Conservation (phyloP, 2,329 filamentous ascomycete genomes). For the Fusarium piperis region DNA sequence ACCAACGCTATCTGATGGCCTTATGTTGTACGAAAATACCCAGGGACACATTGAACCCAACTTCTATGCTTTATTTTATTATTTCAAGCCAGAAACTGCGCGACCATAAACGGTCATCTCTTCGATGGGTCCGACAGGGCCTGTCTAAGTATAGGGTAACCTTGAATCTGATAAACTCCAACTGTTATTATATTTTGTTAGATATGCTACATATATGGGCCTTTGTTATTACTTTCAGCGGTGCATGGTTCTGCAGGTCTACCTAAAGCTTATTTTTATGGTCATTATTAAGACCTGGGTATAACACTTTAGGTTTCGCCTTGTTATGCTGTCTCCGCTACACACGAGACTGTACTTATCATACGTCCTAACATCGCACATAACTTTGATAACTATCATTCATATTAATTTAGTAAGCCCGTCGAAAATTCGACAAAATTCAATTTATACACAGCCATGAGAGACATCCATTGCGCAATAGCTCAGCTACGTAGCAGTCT, state of each 20-base stretch:
- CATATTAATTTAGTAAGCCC: neutral
- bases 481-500: neutral
- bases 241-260: neutral
- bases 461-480: neutral
- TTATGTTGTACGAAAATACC: rapidly evolving
- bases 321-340: neutral
- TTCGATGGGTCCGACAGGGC: too few relatives aligned
- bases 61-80: neutral
- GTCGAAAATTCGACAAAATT: neutral
- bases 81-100: neutral
- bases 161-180: neutral
- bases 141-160: neutral
- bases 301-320: neutral
- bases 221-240: neutral
- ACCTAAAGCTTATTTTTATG: neutral
- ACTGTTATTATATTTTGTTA: neutral
- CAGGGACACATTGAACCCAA: rapidly evolving
- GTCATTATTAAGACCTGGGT: too few relatives aligned
- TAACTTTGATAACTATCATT: neutral
- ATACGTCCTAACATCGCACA: too few relatives aligned
- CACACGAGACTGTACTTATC: neutral
- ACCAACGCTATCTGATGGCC: too few relatives aligned
- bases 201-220: neutral
- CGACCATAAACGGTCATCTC: neutral
- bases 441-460: neutral